Base-by-base conservation (phyloP, 1,139 yeast genomes). In the Petasospora rhodanensis region DNA sequence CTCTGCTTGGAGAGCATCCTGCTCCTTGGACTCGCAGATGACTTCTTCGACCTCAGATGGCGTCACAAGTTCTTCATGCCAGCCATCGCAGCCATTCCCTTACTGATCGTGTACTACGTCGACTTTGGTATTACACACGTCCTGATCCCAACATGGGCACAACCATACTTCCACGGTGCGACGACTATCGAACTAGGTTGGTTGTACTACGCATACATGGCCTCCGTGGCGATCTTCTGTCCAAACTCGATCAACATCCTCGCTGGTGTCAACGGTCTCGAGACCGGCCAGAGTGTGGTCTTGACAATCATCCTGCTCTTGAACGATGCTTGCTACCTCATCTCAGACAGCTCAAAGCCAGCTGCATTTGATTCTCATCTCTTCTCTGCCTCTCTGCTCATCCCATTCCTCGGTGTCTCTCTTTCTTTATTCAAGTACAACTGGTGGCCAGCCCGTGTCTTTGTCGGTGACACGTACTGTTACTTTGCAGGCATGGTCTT, bases 401-500 rank as follows among this genome's bases (percentile, higher is more conserved):
- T 89, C 1, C 99, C 98, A 14, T 83, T 91, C 53, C 52, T 89
- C 21, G 96, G 96, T 0, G 94, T 86, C 3, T 76, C 95, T 1
- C 41, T 79, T 2, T 95, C 86, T 0, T 62, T 91, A 34, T 71
- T 84, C 45, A 76, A 73, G 49, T 80, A 70, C 64, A 91, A 91
- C 57, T 83, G 91, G 81, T 91, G 69, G 63, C 98, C 98, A 1
- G 87, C 98, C 0, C 62, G 63, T 38, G 97, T 86, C 1, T 91
- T 91, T 63, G 99, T 93, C 4, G 99, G 99, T 16, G 99, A 91
- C 55, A 91, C 98, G 0, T 93, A 83, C 63, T 91, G 99, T 60
- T 91, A 93, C 60, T 87, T 91, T 58, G 86, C 96, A 20, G 99
- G 99, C 4, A 91, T 91, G 98, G 95, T 91, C 1, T 89, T 91